Conservation (phyloP, 2,329 filamentous ascomycete genomes). For the Alternaria metachromatica region DNA sequence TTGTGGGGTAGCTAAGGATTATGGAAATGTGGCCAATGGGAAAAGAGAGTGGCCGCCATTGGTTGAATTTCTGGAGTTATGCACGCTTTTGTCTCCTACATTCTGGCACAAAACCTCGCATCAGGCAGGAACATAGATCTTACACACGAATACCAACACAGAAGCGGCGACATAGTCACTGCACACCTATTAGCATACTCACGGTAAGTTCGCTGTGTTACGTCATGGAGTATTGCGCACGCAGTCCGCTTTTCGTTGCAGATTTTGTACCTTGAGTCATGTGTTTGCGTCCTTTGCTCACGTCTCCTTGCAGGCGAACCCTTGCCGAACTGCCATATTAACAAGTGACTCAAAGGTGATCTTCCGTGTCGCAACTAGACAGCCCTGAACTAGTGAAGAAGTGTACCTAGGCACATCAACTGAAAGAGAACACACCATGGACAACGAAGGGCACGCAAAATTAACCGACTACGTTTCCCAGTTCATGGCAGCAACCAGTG, state of each 20-base stretch:
- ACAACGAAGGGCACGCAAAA: conserved; percentile 16
- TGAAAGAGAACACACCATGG: conserved; percentile 2
- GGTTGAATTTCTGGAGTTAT: neutral
- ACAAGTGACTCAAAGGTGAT: conserved; percentile 21
- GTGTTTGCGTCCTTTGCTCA: conserved; percentile 25
- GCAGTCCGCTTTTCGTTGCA: conserved; percentile 8
- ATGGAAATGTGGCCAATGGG: conserved; percentile 20
- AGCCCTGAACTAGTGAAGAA: neutral
- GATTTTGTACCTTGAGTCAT: conserved; percentile 28
- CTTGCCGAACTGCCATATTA: conserved; percentile 30
- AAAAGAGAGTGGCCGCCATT: conserved; percentile 23
- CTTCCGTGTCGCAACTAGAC: neutral
- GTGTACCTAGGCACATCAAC: neutral
- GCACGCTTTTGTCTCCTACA: neutral
- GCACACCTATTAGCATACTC: neutral
- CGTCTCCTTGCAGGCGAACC: conserved; percentile 24
- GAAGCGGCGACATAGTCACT: neutral
- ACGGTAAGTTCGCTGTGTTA: conserved; percentile 1
- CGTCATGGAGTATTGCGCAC: neutral
- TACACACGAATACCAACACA: neutral
- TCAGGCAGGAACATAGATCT: neutral
- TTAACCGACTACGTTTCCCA: conserved; percentile 20
- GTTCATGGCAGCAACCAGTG: conserved; percentile 10
- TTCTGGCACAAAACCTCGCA: neutral
- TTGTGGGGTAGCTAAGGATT: conserved; percentile 16